A percentile compares a stretch with the other conserved stretches of the same genome.
Conservation (phyloP, 768 basidiomycete species). For the Terana coerulea region DNA sequence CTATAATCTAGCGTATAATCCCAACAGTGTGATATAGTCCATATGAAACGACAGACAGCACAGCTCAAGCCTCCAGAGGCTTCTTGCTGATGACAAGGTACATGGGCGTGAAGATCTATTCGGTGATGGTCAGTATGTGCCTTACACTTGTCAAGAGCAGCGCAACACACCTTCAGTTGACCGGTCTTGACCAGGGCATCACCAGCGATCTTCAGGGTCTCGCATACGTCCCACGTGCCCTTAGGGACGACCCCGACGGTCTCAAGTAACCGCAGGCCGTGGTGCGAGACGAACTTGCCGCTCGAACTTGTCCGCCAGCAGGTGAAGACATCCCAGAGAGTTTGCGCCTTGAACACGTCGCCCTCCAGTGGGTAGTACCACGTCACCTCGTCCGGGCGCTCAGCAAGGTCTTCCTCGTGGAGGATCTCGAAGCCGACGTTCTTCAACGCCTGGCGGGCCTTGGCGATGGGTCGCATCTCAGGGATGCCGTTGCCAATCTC, state of each 20-base stretch:
- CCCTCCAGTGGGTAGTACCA: constrained; percentile 99
- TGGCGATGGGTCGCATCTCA: constrained; percentile 81
- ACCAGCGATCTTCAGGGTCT: constrained; percentile 81
- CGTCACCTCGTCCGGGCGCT: constrained; percentile 66
- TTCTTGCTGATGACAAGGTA: constrained; percentile 53
- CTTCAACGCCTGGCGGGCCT: constrained; percentile 72
- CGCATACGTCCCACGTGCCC: constrained; percentile 88
- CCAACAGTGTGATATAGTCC: constrained; percentile 1
- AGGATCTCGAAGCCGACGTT: constrained; percentile 84
- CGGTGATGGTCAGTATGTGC: background rate
- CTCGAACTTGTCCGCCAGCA: constrained; percentile 89
- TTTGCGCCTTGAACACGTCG: constrained; percentile 89
- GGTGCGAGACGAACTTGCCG: constrained; percentile 82
- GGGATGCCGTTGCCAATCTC: constrained; percentile 97
- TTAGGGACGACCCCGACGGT: constrained; percentile 78
- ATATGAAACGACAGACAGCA: background rate
- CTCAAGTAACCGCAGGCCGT: constrained; percentile 74
- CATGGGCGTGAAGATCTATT: constrained; percentile 85
- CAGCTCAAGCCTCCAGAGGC: constrained; percentile 12
- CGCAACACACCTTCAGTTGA: constrained; percentile 66
- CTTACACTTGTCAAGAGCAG: background rate
- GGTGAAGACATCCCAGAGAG: constrained; percentile 84
- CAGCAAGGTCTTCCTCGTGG: constrained; percentile 93
- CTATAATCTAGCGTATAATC: constrained; percentile 6
- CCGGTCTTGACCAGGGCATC: constrained; percentile 81